Evolutionary conservation across 495 filamentous ascomycete species (phyloP), one percentile per base, ranked within the genome.

Genomic region (Haplographium delicatum): DNA sequence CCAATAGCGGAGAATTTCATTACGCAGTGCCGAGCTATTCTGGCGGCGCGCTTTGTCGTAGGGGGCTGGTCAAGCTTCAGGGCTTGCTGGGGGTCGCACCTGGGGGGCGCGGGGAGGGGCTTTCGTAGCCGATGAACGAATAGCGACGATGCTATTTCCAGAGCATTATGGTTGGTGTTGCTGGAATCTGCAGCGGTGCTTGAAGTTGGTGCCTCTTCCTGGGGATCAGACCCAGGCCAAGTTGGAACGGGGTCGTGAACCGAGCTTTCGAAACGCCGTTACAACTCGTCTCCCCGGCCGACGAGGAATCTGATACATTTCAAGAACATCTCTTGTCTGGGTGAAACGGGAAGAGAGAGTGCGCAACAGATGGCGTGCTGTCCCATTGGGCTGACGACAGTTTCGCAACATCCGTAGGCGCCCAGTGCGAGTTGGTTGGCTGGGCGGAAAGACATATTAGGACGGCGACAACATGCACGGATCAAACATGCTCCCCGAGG

Each of bases 81-180:
- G n/a, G n/a, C n/a, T n/a, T n/a, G n/a, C n/a, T n/a, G n/a, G n/a
- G n/a, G n/a, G n/a, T n/a, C n/a, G n/a, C n/a, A n/a, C n/a, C n/a
- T n/a, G n/a, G n/a, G n/a, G n/a, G n/a, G n/a, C n/a, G n/a, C n/a
- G n/a, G n/a, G n/a, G n/a, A n/a, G n/a, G n/a, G n/a, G n/a, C n/a
- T n/a, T n/a, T n/a, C n/a, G n/a, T n/a, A n/a, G n/a, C n/a, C n/a
- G n/a, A n/a, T n/a, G n/a, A n/a, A n/a, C n/a, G n/a, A n/a, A n/a
- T n/a, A n/a, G n/a, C 22, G 18, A 24, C 33, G 33, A 4, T 44
- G 42, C 22, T 44, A 44, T 44, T 44, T 44, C 24, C 42, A 44
- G 25, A 28, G 42, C 42, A 39, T 39, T 39, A 19, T 19, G n/a
- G 35, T 19, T 16, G n/a, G n/a, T n/a, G n/a, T n/a, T n/a, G n/a